Base-by-base conservation (phyloP, 768 basidiomycete species). In the Russula earlei region DNA sequence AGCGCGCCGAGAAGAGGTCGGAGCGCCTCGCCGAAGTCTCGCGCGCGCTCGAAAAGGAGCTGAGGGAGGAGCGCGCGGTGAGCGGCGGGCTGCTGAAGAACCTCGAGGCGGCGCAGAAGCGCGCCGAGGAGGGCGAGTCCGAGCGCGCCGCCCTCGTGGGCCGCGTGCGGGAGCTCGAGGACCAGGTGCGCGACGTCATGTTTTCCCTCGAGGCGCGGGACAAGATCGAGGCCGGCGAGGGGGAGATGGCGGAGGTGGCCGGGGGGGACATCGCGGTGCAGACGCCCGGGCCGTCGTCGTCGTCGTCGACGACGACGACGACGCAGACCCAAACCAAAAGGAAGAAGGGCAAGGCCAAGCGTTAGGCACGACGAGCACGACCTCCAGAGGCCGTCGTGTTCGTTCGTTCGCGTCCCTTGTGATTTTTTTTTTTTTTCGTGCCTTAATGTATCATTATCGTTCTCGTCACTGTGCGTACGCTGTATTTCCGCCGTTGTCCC, bases 121-220 rank as follows among this genome's bases (percentile, higher is more conserved):
- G 72, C 61, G 70, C 73, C 0, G 81, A 82, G 46, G 65, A 71
- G 29, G 74, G 75, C 2, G 80, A 85, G 37, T 71, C 68, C 62
- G 82, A 84, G 63, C 82, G 77, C 56, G 72, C 72, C 27, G 75
- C 73, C 17, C 75, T 77, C 40, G 69, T 72, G 20, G 67, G 60
- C 31, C 83, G 84, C 67, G 79, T 94, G 49, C 71, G 71, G 38
- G 91, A 91, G 40, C 70, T 96, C 58, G 82, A 92, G 67, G 95
- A 98, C 54, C 89, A 95, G 64, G 71, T 97, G 22, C 75, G 91
- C 62, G 95, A 98, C 71, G 74, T 98, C 46, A 94, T 97, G 92
- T 91, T 95, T 69, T 92, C 82, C 69, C 67, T 98, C 52, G 91
- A 95, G 66, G 84, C 91, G 38, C 81, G 84, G 64, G 76, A 77